Conservation (phyloP, 495 filamentous ascomycete genomes). For the Hypoxylon lienhwacheense region DNA sequence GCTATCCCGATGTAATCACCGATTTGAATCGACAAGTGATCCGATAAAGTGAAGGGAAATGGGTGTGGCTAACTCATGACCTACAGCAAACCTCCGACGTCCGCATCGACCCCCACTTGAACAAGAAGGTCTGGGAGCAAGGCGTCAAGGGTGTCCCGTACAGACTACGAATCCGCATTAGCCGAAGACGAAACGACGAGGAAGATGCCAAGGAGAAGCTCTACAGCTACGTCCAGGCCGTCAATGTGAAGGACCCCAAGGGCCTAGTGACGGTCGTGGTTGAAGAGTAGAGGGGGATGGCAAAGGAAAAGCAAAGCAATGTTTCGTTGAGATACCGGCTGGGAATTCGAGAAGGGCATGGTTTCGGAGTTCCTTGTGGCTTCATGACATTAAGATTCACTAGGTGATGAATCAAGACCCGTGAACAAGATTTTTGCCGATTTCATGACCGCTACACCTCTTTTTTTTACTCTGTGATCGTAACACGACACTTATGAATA, state of each 20-base stretch:
- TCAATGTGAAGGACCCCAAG: conserved; percentile 99
- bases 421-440: conserved; percentile 26
- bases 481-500: neutral
- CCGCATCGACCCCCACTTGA: conserved; percentile 94
- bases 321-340: conserved; percentile 43
- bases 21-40: neutral
- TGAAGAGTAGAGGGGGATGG: conserved; percentile 53
- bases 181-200: conserved; percentile 99
- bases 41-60: neutral
- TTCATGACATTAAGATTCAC: conserved; percentile 56
- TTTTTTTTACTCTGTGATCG: neutral
- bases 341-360: conserved; percentile 52
- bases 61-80: conserved; percentile 30
- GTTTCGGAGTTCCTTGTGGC: conserved; percentile 53
- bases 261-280: conserved; percentile 85
- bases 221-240: conserved; percentile 98
- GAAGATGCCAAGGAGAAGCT: conserved; percentile 98
- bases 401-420: conserved; percentile 53
- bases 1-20: neutral
- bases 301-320: conserved; percentile 37
- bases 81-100: conserved; percentile 91
- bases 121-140: conserved; percentile 99
- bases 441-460: conserved; percentile 1
- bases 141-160: conserved; percentile 98
- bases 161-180: conserved; percentile 96